Base-by-base conservation (phyloP, 2,329 filamentous ascomycete species). In the Lachnellula arida region DNA sequence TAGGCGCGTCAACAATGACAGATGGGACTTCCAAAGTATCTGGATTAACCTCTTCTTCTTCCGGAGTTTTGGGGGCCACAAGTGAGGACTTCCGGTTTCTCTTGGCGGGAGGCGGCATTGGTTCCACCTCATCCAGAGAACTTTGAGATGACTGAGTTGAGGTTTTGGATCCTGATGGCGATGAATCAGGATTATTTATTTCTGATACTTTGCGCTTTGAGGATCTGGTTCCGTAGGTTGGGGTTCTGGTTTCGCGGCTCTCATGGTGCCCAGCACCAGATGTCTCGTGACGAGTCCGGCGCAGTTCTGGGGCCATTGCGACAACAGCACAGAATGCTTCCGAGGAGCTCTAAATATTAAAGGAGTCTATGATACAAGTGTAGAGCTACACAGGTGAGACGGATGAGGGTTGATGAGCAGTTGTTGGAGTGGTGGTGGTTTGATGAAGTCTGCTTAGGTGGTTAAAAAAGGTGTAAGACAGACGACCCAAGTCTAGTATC, bases 161-260 rank as follows among this genome's bases (percentile, higher is more conserved):
- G 44, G 52, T 49, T 35, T 60, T 54, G 39, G 53, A 49, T 4
- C 49, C 46, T n/a, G 55, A 58, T 6, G 57, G 43, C 14, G 59
- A 57, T 40, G 43, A 39, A 49, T 55, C 34, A 43, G 49, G 14
- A 12, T 61, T 42, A 51, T 48, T 54, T 43, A 64, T 60, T 23
- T 65, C 62, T 12, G 57, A 56, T 15, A 54, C 59, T 58, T 63
- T 63, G 42, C 63, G 61, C 55, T 65, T 65, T 15, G 62, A 61
- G 22, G 53, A 56, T 50, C 61, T 56, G 40, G 61, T 63, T 23
- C 60, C 56, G 42, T 63, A 62, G 9, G 53, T 50, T 15, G 55
- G 48, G 44, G 52, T 40, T 51, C 54, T 57, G 46, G 49, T 43
- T n/a, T 60, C 58, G 53, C 46, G 34, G 28, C 46, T 49, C 22